Evolutionary conservation across 306 rosid genomes (phyloP).

Genomic region (Quercus wislizeni): DNA sequence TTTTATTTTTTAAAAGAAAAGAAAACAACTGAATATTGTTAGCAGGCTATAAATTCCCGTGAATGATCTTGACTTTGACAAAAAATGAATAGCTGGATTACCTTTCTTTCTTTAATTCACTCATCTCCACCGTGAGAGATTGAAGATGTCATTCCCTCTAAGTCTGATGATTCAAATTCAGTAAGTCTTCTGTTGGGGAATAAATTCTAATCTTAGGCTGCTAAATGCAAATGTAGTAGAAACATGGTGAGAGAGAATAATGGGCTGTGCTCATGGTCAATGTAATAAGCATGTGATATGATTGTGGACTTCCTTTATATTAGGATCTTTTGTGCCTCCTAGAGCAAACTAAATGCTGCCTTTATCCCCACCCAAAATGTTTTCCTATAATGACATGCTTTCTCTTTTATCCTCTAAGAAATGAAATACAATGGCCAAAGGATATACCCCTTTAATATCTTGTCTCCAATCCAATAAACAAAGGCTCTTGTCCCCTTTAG

Average conservation of each 20-base stretch:
- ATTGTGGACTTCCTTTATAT: not conserved
- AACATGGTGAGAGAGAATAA: no score
- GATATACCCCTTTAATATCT: not conserved
- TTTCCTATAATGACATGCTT: no score
- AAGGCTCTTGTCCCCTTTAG: not conserved
- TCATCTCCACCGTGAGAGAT: not conserved
- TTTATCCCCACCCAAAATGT: no score
- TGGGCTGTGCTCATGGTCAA: no score
- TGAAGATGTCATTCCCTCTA: no score
- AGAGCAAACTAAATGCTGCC: no score
- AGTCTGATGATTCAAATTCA: not conserved
- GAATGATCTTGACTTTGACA: not conserved
- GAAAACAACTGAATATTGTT: not conserved
- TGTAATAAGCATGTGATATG: no score
- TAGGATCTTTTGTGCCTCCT: not conserved
- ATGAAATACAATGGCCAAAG: no score
- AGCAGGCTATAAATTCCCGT: not conserved
- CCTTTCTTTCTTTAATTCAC: not conserved
- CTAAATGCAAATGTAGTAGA: no score
- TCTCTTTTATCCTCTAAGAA: no score
- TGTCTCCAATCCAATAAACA: not conserved
- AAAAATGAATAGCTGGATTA: not conserved
- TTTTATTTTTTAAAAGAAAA: no score
- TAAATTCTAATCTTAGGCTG: not conserved
- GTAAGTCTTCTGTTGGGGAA: not conserved